These are phyloP conservation scores for Ustilago xerochloae DNA, from an alignment of 1,284 basidiomycete species.

Conservation along the genomic window DNA sequence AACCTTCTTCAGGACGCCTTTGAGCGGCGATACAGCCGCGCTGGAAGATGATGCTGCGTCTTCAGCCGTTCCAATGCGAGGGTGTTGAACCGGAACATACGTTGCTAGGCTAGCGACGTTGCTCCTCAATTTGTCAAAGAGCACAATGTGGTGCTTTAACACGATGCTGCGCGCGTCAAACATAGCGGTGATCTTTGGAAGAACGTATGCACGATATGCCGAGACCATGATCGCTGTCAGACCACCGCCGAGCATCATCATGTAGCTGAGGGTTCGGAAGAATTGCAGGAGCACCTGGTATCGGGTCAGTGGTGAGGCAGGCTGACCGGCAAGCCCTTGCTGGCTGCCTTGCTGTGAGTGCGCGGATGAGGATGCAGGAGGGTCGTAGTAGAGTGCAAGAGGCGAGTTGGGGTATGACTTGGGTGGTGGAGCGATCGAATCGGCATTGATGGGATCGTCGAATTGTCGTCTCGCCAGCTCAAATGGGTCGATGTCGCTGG, in stretches of 20 bases:
- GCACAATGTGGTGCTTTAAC: constrained; percentile 50
- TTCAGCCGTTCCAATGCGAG: constrained; percentile 5
- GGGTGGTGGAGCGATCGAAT: constrained; percentile 29
- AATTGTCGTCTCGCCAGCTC: constrained; percentile 52
- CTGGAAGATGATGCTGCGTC: neutral
- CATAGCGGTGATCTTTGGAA: constrained; percentile 56
- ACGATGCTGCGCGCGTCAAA: constrained; percentile 56
- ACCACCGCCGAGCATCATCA: constrained; percentile 63
- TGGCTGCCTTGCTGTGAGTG: neutral
- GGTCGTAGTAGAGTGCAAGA: constrained; percentile 58
- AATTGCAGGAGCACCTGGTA: constrained; percentile 63
- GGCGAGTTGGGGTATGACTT: constrained; percentile 62
- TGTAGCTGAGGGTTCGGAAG: constrained; percentile 57
- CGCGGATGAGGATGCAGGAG: constrained; percentile 7
- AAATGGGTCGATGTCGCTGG: constrained; percentile 38
- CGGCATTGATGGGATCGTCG: constrained; percentile 53
- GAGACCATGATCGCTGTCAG: constrained; percentile 52
- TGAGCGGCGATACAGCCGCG: constrained; percentile 11
- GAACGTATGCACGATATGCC: constrained; percentile 54
- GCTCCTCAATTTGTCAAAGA: constrained; percentile 46
- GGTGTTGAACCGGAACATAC: constrained; percentile 27
- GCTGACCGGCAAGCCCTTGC: neutral
- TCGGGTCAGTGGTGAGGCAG: constrained; percentile 41
- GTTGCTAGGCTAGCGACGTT: constrained; percentile 28
- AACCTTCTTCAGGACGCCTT: constrained; percentile 55